These are phyloP conservation scores for Ophiocordyceps australis DNA, from an alignment of 2,329 filamentous ascomycete genomes.

Conservation along the genomic window DNA sequence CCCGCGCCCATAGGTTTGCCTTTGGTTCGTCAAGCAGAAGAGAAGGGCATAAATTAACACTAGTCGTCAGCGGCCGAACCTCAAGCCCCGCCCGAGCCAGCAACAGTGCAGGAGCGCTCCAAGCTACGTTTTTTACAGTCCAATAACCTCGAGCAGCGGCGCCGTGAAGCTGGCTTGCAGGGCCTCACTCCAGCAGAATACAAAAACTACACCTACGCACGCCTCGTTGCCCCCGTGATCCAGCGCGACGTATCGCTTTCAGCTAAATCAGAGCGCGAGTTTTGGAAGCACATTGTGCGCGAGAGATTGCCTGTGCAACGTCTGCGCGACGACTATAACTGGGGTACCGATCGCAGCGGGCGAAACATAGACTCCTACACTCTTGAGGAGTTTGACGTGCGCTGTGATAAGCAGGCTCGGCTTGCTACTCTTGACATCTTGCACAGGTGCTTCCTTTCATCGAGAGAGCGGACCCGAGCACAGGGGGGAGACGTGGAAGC, in stretches of 20 bases:
- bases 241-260: slow-evolving; percentile 15
- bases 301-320: slow-evolving; percentile 28
- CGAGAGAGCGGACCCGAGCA: slow-evolving; percentile 12
- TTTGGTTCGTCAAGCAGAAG: neutral
- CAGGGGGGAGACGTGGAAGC: slow-evolving; percentile 10
- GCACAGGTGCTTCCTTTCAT: slow-evolving; percentile 24
- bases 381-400: slow-evolving; percentile 23
- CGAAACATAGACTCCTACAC: slow-evolving; percentile 29
- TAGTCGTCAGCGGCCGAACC: neutral
- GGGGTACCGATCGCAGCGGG: slow-evolving; percentile 32
- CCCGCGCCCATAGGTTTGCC: slow-evolving; percentile 7
- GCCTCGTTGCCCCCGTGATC: slow-evolving; percentile 23
- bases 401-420: slow-evolving; percentile 20
- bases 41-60: too few relatives aligned
- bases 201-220: slow-evolving; percentile 26
- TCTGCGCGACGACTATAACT: slow-evolving; percentile 20
- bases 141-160: slow-evolving; percentile 26
- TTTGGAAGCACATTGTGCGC: slow-evolving; percentile 38
- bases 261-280: slow-evolving; percentile 33
- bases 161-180: slow-evolving; percentile 24
- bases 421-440: slow-evolving; percentile 23
- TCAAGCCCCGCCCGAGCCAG: slow-evolving; percentile 13
- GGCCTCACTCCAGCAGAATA: slow-evolving; percentile 27
- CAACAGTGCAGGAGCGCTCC: slow-evolving; percentile 29
- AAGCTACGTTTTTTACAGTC: slow-evolving; percentile 27